Conservation (phyloP, 495 filamentous ascomycete species). For the Penicillium flavigenum region DNA sequence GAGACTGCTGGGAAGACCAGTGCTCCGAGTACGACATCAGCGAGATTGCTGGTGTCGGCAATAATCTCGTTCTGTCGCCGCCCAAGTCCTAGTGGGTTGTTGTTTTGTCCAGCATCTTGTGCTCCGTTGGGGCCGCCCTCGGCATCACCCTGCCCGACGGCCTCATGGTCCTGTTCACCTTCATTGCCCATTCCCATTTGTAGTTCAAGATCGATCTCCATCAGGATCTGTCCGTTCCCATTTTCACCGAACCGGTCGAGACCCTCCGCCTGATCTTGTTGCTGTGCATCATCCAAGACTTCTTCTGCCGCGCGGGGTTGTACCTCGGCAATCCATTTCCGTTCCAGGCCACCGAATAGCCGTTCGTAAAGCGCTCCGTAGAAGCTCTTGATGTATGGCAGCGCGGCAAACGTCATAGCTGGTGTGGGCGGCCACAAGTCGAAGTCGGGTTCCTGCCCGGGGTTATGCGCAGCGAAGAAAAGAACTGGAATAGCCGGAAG, state of each 20-base stretch:
- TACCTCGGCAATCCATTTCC: slow-evolving; percentile 63
- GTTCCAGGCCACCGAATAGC: slow-evolving; percentile 61
- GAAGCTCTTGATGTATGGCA: slow-evolving; percentile 65
- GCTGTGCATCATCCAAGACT: slow-evolving; percentile 45
- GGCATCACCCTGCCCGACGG: slow-evolving; percentile 20
- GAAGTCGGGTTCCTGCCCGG: slow-evolving; percentile 42
- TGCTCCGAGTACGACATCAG: slow-evolving; percentile 60
- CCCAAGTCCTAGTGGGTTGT: slow-evolving; percentile 36
- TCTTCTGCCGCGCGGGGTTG: slow-evolving; percentile 58
- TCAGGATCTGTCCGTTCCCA: slow-evolving; percentile 41
- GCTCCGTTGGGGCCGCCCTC: slow-evolving; percentile 28
- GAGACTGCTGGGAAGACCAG: slow-evolving; percentile 63
- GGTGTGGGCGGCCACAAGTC: slow-evolving; percentile 73
- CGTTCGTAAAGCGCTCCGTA: slow-evolving; percentile 68
- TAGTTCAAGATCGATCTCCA: slow-evolving; percentile 48
- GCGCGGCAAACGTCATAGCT: slow-evolving; percentile 63
- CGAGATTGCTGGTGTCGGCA: slow-evolving; percentile 51
- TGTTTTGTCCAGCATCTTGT: slow-evolving; percentile 28
- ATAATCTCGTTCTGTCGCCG: slow-evolving; percentile 48
- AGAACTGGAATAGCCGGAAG: slow-evolving; percentile 63
- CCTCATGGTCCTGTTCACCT: slow-evolving; percentile 24
- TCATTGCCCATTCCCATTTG: slow-evolving; percentile 45
- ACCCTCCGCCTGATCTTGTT: slow-evolving; percentile 45
- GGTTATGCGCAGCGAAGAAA: slow-evolving; percentile 55
- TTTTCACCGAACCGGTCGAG: slow-evolving; percentile 40